A percentile compares a stretch with the other conserved stretches of the same genome.
Conservation (phyloP, 2,329 filamentous ascomycete species). For the Scolecobasidium constrictum region DNA sequence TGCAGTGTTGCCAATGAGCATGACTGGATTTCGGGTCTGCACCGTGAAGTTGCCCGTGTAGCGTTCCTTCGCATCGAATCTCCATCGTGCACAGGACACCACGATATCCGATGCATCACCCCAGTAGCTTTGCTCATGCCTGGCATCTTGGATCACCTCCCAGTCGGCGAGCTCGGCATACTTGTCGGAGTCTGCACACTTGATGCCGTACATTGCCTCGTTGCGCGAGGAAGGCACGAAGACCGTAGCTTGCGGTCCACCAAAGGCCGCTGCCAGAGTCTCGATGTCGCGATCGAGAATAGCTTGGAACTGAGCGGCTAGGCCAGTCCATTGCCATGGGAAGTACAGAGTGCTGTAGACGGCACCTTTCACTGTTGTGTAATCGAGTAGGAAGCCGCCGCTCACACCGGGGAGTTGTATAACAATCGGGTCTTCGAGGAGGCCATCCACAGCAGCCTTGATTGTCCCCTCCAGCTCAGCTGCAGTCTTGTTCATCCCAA, state of each 20-base stretch:
- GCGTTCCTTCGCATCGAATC: background rate
- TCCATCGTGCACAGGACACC: background rate
- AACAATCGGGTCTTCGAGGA: too few relatives aligned
- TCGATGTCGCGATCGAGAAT: too few relatives aligned
- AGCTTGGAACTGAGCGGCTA: too few relatives aligned
- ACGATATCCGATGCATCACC: background rate
- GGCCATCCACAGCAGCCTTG: background rate
- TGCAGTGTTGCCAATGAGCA: background rate
- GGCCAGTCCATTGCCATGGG: background rate
- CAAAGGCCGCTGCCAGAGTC: too few relatives aligned
- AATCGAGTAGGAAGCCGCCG: background rate
- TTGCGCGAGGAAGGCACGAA: too few relatives aligned
- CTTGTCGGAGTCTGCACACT: too few relatives aligned
- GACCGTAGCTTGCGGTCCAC: too few relatives aligned
- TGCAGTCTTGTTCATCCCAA: background rate
- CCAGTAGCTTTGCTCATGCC: background rate
- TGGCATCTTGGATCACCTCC: too few relatives aligned
- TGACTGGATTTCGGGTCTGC: background rate
- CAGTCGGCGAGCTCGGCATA: too few relatives aligned
- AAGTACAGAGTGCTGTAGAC: background rate
- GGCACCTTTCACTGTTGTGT: background rate
- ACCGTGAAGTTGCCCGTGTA: background rate
- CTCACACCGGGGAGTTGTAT: background rate
- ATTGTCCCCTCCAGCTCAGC: background rate
- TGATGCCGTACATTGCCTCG: too few relatives aligned